Conservation (phyloP, 139 green algal species). For the Ostreobium quekettii region DNA sequence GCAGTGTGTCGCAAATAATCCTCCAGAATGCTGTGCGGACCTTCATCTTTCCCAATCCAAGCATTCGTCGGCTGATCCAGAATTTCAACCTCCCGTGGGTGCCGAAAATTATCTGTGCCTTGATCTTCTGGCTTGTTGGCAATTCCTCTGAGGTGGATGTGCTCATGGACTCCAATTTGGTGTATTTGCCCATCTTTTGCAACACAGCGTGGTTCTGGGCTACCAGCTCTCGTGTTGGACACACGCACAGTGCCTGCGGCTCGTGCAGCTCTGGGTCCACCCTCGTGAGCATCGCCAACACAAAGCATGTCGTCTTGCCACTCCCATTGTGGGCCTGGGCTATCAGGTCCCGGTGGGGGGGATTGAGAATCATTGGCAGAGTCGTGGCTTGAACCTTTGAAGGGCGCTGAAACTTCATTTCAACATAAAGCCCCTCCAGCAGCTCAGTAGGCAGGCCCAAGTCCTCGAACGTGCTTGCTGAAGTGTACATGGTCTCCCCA, state of each 20-base stretch:
- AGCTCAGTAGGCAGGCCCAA: conserved; percentile 62
- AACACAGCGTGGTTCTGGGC: conserved; percentile 42
- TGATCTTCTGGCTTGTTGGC: too few species aligned
- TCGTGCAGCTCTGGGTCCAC: conserved; percentile 61
- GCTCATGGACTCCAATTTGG: background rate
- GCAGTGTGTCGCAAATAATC: too few species aligned
- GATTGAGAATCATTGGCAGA: conserved; percentile 92
- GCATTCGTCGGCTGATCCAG: conserved; percentile 46
- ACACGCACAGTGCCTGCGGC: conserved; percentile 93
- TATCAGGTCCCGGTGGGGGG: conserved; percentile 79
- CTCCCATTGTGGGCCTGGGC: conserved; percentile 94
- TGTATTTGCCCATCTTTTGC: background rate
- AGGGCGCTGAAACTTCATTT: conserved; percentile 98
- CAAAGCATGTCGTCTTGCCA: conserved; percentile 99
- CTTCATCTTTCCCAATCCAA: too few species aligned
- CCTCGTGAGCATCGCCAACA: conserved; percentile 89
- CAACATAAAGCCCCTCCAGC: conserved; percentile 85
- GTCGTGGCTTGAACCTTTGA: conserved; percentile 87
- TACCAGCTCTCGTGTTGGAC: conserved; percentile 90
- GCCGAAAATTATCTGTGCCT: conserved; percentile 85
- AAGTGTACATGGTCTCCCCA: conserved; percentile 67
- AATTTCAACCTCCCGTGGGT: conserved; percentile 90
- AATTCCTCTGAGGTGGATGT: background rate
- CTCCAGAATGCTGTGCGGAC: too few species aligned
- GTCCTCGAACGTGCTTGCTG: conserved; percentile 79